These are phyloP conservation scores for Ganoderma meredithae DNA, from an alignment of 1,284 basidiomycete genomes.

Conservation along the genomic window DNA sequence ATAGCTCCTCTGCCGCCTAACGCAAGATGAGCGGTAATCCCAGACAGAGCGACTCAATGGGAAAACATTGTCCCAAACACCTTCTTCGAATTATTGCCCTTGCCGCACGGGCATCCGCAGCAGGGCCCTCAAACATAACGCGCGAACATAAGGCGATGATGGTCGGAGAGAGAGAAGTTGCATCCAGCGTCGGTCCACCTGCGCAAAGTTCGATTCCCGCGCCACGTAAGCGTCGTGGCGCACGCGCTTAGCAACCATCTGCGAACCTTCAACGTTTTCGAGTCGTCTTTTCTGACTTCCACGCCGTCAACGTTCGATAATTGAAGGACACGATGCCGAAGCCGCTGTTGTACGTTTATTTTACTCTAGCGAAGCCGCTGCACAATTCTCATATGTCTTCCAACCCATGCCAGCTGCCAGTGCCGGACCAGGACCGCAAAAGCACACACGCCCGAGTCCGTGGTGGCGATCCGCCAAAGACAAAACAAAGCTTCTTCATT, in stretches of 20 bases:
- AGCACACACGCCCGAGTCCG: not conserved
- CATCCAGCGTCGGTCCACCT: not conserved
- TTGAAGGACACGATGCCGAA: not conserved
- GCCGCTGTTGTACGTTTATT: not conserved
- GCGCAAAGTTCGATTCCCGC: not conserved
- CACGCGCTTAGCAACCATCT: not conserved
- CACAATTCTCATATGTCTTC: not conserved
- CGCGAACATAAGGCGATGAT: not conserved
- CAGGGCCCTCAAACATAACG: not conserved
- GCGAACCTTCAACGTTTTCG: not conserved
- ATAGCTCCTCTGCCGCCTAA: not conserved
- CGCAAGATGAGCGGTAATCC: not conserved
- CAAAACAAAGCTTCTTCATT: not conserved
- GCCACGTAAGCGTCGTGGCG: not conserved
- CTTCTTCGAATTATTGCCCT: not conserved
- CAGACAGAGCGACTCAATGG: not conserved
- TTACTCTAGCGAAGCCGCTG: not conserved
- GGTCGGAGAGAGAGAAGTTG: not conserved
- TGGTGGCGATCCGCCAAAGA: not conserved
- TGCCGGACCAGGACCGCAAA: not conserved
- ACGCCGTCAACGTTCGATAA: not conserved
- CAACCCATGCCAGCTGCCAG: not conserved
- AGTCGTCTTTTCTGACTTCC: not conserved
- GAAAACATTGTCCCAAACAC: not conserved
- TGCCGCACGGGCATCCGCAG: not conserved